phyloP scores from a whole-genome alignment of 164 flowering plant species.

The Kingdonia uniflora region DNA sequence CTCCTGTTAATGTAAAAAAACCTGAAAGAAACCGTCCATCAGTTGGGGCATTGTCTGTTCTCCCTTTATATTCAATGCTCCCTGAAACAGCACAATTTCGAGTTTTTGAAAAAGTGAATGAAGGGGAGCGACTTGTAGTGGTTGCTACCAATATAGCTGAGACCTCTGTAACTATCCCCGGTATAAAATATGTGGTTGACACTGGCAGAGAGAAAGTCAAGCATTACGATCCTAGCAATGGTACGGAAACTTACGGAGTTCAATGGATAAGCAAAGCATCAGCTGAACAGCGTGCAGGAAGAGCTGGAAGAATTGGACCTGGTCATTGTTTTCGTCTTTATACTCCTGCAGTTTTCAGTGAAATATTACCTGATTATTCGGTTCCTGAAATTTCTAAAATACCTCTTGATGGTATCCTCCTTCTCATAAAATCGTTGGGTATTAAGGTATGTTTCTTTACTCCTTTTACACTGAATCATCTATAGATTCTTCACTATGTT shows the following conservation, averaged over 20 bases:
- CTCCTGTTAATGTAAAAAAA: not conserved
- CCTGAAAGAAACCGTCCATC: not conserved
- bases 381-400: not conserved
- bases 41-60: not conserved
- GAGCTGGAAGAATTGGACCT: not conserved
- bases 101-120: not conserved
- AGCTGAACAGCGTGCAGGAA: not conserved
- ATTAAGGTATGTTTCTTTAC: not conserved
- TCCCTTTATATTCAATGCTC: not conserved
- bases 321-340: not conserved
- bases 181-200: not conserved
- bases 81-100: not conserved
- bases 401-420: not conserved
- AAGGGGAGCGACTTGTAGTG: not conserved
- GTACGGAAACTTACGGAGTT: not conserved
- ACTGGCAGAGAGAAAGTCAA: not conserved
- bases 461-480: not conserved
- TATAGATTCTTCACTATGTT: not conserved
- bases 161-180: not conserved
- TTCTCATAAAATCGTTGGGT: not conserved
- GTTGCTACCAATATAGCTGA: not conserved
- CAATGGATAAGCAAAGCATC: not conserved
- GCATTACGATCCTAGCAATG: not conserved
- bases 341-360: too few relatives aligned
- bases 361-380: not conserved